A percentile compares a stretch with the other conserved stretches of the same genome.
phyloP scores from a whole-genome alignment of 306 rosid species.

The Comarum palustre region DNA sequence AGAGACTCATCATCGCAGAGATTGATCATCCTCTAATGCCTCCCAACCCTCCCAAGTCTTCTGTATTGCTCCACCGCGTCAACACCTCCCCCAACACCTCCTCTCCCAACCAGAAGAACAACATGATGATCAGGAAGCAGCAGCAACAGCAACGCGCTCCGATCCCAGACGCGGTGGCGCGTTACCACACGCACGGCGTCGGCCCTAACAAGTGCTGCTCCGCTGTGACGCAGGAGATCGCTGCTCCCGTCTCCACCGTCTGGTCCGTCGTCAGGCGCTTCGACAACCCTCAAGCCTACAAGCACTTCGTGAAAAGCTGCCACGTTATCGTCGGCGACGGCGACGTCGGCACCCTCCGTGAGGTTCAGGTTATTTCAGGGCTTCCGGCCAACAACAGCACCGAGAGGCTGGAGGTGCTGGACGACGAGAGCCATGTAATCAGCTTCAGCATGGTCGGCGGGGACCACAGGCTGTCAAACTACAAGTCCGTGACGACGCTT shows the following conservation, averaged over 20 bases:
- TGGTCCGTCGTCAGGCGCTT: slow-evolving; percentile 97
- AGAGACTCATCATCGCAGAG: neutral
- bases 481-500: slow-evolving; percentile 82
- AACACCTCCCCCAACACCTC: slow-evolving; percentile 22
- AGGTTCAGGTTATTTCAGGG: slow-evolving; percentile 77
- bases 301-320: slow-evolving; percentile 91
- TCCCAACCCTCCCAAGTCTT: slow-evolving; percentile 48
- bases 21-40: slow-evolving; percentile 30
- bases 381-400: slow-evolving; percentile 85
- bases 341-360: slow-evolving; percentile 79
- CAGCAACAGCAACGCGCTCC: slow-evolving; percentile 2
- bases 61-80: slow-evolving; percentile 50
- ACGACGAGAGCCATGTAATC: slow-evolving; percentile 82
- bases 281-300: slow-evolving; percentile 93
- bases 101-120: neutral
- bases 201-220: slow-evolving; percentile 72
- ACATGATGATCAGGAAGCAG: neutral
- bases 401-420: slow-evolving; percentile 88
- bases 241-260: slow-evolving; percentile 72
- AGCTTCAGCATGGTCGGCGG: slow-evolving; percentile 95
- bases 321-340: slow-evolving; percentile 82
- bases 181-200: slow-evolving; percentile 53
- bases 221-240: slow-evolving; percentile 71
- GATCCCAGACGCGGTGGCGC: slow-evolving; percentile 57
- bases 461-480: slow-evolving; percentile 79